Evolutionary conservation across 2,329 filamentous ascomycete genomes (phyloP).

Genomic region (Diaporthe capsici): DNA sequence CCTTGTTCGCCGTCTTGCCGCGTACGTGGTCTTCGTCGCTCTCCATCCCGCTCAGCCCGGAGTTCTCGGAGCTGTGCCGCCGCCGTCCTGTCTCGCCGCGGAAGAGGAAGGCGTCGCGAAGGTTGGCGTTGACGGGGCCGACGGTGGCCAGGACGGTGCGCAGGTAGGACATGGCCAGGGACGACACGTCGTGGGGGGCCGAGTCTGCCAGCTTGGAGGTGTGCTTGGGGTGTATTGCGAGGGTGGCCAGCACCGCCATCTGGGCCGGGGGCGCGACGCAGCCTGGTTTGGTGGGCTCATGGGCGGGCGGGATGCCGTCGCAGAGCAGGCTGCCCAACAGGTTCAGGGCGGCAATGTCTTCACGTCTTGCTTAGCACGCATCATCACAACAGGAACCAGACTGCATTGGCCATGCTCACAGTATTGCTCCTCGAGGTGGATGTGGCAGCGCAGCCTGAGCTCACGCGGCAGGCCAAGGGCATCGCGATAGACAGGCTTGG

Average conservation of each 20-base stretch:
- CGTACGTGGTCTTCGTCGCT: slow-evolving; percentile 67
- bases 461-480: slow-evolving; percentile 72
- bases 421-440: slow-evolving; percentile 82
- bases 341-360: slow-evolving; percentile 71
- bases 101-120: slow-evolving; percentile 82
- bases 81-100: slow-evolving; percentile 49
- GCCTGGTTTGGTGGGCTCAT: slow-evolving; percentile 57
- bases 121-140: slow-evolving; percentile 78
- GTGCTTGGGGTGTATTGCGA: slow-evolving; percentile 84
- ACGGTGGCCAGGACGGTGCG: slow-evolving; percentile 74
- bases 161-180: slow-evolving; percentile 78
- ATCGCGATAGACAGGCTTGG: slow-evolving; percentile 61
- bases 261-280: slow-evolving; percentile 79
- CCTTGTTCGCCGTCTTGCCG: slow-evolving; percentile 72
- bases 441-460: slow-evolving; percentile 75
- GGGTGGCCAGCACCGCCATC: slow-evolving; percentile 82
- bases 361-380: slow-evolving; percentile 1
- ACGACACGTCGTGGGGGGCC: slow-evolving; percentile 74
- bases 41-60: slow-evolving; percentile 44
- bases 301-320: slow-evolving; percentile 58
- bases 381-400: neutral
- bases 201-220: slow-evolving; percentile 79
- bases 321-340: slow-evolving; percentile 76
- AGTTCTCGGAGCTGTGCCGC: slow-evolving; percentile 49
- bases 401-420: slow-evolving; percentile 45